Evolutionary conservation across 208 protist species (phyloP).

Genomic region (Trichomonas vaginalis): DNA sequence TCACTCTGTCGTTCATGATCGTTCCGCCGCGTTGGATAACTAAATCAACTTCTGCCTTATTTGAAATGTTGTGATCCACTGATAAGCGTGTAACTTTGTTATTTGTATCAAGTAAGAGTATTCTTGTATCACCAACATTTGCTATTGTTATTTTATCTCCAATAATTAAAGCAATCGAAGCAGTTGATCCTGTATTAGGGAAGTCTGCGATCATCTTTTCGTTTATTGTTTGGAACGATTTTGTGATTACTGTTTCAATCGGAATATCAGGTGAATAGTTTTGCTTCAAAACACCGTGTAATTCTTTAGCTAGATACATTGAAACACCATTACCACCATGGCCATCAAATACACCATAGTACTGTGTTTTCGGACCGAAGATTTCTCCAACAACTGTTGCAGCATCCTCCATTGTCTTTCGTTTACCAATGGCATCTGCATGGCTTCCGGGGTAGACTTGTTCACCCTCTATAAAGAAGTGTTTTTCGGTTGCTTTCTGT

Average conservation of each 20-base stretch:
- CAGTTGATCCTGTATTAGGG: not conserved
- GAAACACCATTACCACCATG: not conserved
- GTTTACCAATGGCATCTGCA: not conserved
- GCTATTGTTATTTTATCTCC: not conserved
- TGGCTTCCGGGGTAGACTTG: not conserved
- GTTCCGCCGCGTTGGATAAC: not conserved
- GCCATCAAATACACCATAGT: not conserved
- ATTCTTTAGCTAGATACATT: not conserved
- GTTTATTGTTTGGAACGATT: not conserved
- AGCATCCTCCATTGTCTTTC: not conserved
- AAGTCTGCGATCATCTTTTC: not conserved
- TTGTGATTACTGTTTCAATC: not conserved
- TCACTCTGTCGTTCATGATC: not conserved
- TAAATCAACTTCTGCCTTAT: not conserved
- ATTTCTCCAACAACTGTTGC: not conserved
- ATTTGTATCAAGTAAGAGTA: not conserved
- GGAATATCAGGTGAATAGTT: not conserved
- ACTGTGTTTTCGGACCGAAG: not conserved
- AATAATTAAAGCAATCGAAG: not conserved
- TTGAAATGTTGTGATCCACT: not conserved
- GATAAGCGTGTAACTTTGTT: not conserved
- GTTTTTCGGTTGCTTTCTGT: not conserved
- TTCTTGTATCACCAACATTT: not conserved
- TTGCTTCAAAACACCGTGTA: not conserved
- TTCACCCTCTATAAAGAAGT: not conserved